phyloP scores from a whole-genome alignment of 306 rosid species.

The Rosa multiflora region DNA sequence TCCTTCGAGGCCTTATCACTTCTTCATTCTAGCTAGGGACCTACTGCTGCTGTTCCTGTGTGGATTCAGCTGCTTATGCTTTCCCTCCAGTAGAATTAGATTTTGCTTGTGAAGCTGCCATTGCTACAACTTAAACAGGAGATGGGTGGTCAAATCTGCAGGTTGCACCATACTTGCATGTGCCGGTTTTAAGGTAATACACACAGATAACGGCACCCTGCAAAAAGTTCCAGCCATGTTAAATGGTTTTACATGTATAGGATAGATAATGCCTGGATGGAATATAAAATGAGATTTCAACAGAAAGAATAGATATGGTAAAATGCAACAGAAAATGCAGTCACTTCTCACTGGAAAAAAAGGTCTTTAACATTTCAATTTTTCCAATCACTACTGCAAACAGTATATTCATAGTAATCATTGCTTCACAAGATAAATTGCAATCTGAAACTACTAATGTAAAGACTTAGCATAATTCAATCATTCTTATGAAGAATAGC shows the following conservation, averaged over 20 bases:
- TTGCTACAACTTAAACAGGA: constrained; percentile 88
- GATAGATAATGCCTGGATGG: background rate
- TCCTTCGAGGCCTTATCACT: background rate
- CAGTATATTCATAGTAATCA: background rate
- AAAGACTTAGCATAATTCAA: background rate
- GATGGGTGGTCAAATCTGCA: constrained; percentile 99
- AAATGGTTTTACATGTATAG: background rate
- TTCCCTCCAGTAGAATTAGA: constrained; percentile 36
- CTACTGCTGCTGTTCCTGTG: constrained; percentile 21
- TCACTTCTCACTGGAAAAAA: background rate
- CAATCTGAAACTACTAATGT: background rate
- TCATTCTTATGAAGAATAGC: background rate
- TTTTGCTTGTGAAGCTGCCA: constrained; percentile 53
- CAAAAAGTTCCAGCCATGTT: constrained; percentile 22
- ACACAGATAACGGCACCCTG: constrained; percentile 84
- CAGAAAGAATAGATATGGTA: background rate
- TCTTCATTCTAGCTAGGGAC: constrained; percentile 15
- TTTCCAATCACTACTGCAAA: background rate
- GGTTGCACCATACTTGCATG: constrained; percentile 85
- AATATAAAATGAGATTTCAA: background rate
- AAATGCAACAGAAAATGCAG: background rate
- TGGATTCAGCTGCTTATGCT: constrained; percentile 24
- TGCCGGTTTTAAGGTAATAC: constrained; percentile 86
- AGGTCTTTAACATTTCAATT: background rate
- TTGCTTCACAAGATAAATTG: background rate